These are phyloP conservation scores for Gaeumannomyces sp. DNA, from an alignment of 2,329 filamentous ascomycete species.

Conservation along the genomic window DNA sequence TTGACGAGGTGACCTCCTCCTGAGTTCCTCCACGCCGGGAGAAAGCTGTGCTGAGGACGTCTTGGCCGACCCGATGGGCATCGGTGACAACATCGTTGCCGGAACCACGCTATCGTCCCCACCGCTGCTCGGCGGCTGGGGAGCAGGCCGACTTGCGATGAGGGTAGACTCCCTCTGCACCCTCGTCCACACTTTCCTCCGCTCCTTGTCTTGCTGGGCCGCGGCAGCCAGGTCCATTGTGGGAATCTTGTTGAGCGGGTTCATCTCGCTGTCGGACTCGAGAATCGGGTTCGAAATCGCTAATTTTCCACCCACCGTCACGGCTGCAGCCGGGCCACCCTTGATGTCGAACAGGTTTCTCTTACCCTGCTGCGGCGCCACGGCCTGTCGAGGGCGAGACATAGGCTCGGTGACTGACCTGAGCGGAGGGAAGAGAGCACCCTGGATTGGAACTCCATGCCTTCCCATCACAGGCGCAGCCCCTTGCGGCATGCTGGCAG, in stretches of 20 bases:
- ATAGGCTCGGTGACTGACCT: constrained; percentile 23
- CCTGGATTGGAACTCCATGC: constrained; percentile 33
- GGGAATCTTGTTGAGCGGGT: constrained; percentile 37
- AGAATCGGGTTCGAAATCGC: constrained; percentile 46
- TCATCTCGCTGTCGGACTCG: constrained; percentile 28
- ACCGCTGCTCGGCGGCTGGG: constrained; percentile 27
- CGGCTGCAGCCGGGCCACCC: constrained; percentile 19
- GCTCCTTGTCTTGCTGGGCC: constrained; percentile 38
- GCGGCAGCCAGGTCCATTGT: constrained; percentile 46
- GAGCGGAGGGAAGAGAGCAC: constrained; percentile 36
- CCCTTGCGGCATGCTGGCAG: background rate
- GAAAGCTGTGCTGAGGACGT: constrained; percentile 45
- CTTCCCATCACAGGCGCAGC: constrained; percentile 25
- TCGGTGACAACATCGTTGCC: constrained; percentile 21
- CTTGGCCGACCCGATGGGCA: constrained; percentile 26
- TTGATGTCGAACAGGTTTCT: constrained; percentile 23
- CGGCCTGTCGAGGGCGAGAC: background rate
- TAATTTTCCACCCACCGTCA: constrained; percentile 30
- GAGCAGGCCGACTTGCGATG: constrained; percentile 29
- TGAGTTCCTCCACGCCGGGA: constrained; percentile 42
- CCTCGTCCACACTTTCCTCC: constrained; percentile 21
- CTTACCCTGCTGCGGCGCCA: constrained; percentile 17
- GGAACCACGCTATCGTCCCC: constrained; percentile 24
- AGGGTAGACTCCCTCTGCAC: constrained; percentile 25
- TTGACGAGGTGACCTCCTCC: constrained; percentile 45